Base-by-base conservation (phyloP, 805 yeast genomes). In the Kluyveromyces starmeri region DNA sequence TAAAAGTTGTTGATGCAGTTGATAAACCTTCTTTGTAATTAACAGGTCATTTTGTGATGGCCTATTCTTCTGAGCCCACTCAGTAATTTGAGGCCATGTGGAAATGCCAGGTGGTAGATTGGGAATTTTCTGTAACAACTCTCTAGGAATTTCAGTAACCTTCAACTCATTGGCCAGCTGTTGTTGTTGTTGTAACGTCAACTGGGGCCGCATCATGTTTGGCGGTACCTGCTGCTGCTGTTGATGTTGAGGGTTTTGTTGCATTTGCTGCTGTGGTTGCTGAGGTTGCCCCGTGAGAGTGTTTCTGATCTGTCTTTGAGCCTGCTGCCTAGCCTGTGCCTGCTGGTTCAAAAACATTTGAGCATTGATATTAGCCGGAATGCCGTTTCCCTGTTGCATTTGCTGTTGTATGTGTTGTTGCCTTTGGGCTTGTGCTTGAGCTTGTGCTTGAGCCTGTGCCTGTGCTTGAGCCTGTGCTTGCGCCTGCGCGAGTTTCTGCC, bases 51-150 rank as follows among this genome's bases (percentile, higher is more conserved):
- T 69, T 5, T 71, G 69, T 1, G 82, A 74, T 25, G 83, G 59
- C 39, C 73, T 64, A 39, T 73, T 75, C 42, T 71, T 68, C 43
- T 73, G 71, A 28, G 75, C 58, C 45, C 77, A 68, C 27, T 77
- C 79, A 55, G 77, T 73, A 19, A 84, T 74, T 51, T 77, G 83
- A 15, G 75, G 72, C 95, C 95, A 86, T 5, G 94, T 83, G 45
- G 71, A 78, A 19, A 78, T 78, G 32, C 76, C 79, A 10, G 78
- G 78, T 0, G 96, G 96, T 21, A 84, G 63, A 30, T 72, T 78
- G 7, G 94, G 94, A 30, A 84, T 70, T 47, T 73, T 73, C 35
- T 70, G 65, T 14, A 84, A 58, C 17, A 84, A 55, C 2, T 74
- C 71, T 11, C 71, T 71, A 1, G 95, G 95, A 33, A 86, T 83